Conservation (phyloP, 2,329 filamentous ascomycete species). For the Teratosphaeria zuluensis region DNA sequence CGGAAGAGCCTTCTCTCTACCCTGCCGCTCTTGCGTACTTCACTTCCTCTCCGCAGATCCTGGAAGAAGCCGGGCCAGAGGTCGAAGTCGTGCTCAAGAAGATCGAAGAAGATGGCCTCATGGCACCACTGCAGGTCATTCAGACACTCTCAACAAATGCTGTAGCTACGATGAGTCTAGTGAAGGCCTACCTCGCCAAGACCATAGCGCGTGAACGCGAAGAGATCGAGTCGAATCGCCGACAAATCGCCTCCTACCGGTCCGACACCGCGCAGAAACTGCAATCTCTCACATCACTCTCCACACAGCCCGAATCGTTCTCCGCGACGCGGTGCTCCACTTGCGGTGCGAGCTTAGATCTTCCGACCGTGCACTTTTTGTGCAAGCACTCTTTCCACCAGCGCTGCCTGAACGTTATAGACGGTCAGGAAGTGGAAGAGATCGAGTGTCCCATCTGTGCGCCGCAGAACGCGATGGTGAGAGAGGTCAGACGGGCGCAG, state of each 20-base stretch:
- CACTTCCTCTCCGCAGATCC: conserved; percentile 68
- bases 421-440: conserved; percentile 45
- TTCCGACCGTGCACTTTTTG: conserved; percentile 89
- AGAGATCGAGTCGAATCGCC: conserved; percentile 72
- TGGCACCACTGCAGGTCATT: conserved; percentile 94
- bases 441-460: conserved; percentile 82
- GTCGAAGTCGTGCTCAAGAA: conserved; percentile 69
- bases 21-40: conserved; percentile 89
- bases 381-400: conserved; percentile 98
- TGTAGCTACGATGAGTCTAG: conserved; percentile 93
- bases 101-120: conserved; percentile 82
- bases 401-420: conserved; percentile 61
- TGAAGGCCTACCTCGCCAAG: conserved; percentile 81
- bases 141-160: conserved; percentile 72
- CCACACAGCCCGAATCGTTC: conserved; percentile 75
- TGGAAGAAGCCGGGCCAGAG: conserved; percentile 80
- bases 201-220: conserved; percentile 82
- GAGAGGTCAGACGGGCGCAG: conserved; percentile 77
- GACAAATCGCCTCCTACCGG: conserved; percentile 73
- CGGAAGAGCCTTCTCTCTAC: conserved; percentile 83
- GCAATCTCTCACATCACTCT: conserved; percentile 66
- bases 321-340: conserved; percentile 79
- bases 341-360: conserved; percentile 67
- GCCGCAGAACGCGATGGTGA: conserved; percentile 74
- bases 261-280: conserved; percentile 73